Conservation (phyloP, 2,329 filamentous ascomycete genomes). For the Sordariomycetes sp. region DNA sequence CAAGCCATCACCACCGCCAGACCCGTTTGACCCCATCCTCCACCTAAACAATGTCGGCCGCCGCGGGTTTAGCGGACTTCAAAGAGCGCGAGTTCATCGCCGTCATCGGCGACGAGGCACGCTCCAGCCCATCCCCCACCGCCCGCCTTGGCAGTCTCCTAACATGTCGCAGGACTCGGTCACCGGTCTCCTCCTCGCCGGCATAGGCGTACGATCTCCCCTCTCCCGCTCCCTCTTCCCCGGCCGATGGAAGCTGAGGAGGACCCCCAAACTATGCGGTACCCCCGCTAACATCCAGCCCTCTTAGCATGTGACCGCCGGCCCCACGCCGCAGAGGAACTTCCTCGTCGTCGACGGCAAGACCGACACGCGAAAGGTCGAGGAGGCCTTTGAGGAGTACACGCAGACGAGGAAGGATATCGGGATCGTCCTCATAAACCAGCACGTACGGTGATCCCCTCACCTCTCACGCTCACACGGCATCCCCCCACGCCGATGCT, state of each 20-base stretch:
- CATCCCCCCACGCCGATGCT: neutral
- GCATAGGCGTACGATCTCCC: slow-evolving; percentile 63
- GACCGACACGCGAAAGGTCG: slow-evolving; percentile 80
- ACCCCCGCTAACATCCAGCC: neutral
- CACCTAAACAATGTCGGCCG: slow-evolving; percentile 26
- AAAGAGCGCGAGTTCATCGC: slow-evolving; percentile 93
- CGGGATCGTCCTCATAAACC: slow-evolving; percentile 92
- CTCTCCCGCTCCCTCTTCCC: neutral
- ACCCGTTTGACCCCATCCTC: neutral
- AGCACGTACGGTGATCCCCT: slow-evolving; percentile 56
- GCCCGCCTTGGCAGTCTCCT: slow-evolving; percentile 8
- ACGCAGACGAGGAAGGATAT: slow-evolving; percentile 90
- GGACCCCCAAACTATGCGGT: neutral
- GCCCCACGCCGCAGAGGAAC: slow-evolving; percentile 89
- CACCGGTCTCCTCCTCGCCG: slow-evolving; percentile 87
- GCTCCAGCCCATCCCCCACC: slow-evolving; percentile 6
- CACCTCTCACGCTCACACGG: neutral
- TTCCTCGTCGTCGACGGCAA: slow-evolving; percentile 94
- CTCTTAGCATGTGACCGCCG: slow-evolving; percentile 73
- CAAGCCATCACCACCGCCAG: neutral
- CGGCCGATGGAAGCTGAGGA: neutral
- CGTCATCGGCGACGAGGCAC: slow-evolving; percentile 93
- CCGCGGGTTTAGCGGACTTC: slow-evolving; percentile 42
- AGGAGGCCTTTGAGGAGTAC: slow-evolving; percentile 81
- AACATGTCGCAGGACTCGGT: slow-evolving; percentile 68